Base-by-base conservation (phyloP, 345 rosid genomes). In the Trapa bicornis region DNA sequence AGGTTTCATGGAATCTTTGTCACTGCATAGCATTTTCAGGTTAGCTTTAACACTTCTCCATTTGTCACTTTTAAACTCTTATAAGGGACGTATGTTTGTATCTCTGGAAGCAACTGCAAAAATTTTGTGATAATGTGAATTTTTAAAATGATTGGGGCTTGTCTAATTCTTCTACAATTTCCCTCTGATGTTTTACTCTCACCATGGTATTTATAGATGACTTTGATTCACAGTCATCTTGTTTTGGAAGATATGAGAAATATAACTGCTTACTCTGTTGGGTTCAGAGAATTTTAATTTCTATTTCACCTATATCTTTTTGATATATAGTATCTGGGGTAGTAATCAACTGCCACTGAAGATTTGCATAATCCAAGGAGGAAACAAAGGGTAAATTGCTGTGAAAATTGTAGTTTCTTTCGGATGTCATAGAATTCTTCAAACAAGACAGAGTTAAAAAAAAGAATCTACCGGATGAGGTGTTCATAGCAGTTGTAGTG, bases 1-100 rank as follows among this genome's bases (percentile, higher is more conserved):
- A 12, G 75, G 74, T 75, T 48, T 58, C 66, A 75, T 85, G 71
- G 78, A 81, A 67, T 77, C 81, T 42, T 75, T 89, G 85, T 77
- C 80, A 38, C 78, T 81, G 75, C 87, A 89, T 84, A 75, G 52
- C 68, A 78, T 88, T 64, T 32, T 32, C 43, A 82, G 84, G 98
- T 92, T 79, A 80, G 83, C 12, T n/a, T 29, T n/a, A 37, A 39
- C 37, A 16, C 47, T 64, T 42, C 60, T 47, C 37, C 47, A 15
- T 56, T 33, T 69, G 45, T 64, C 10, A n/a, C 5, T 22, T 45
- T 36, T 45, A 7, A 22, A 11, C 36, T 8, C 58, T 53, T 53
- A 53, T n/a, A n/a, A 17, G 16, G 15, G 6, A 47, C 58, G 48
- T 42, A 39, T 64, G 1, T 6, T 41, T 11, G 11, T 33, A 47